Base-by-base conservation (phyloP, 2,329 filamentous ascomycete genomes). In the Claviceps paspali region DNA sequence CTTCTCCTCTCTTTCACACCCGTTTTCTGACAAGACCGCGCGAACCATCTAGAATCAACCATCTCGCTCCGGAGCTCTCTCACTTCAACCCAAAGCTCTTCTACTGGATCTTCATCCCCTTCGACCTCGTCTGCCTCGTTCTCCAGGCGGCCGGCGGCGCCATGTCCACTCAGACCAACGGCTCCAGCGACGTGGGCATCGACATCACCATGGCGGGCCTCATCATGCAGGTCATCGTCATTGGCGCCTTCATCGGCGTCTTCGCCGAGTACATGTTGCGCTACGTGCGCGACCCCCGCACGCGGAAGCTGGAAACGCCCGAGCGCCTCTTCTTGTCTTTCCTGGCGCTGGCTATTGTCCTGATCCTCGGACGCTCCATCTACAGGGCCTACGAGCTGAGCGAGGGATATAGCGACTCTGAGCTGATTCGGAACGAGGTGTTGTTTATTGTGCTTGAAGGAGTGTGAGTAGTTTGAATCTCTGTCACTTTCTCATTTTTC, bases 301-400 rank as follows among this genome's bases (percentile, higher is more conserved):
- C 45, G 1, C 39, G 42, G 1, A 31, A 43, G 0, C 23, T 59
- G 15, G 45, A 40, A 4, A 33, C 17, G 1, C 47, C 47, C 0
- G 51, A 57, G 44, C 49, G 49, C 5, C 6, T 56, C n/a, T 79
- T 78, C 49, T 56, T 75, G 10, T 45, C 52, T 2, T 70, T 66
- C 31, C 54, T 79, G 9, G 52, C 57, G 1, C 47, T 70, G 2
- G 68, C 74, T 0, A 73, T 76, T 3, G 35, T 76, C 3, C 59
- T 69, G 30, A 75, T 82, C 45, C 67, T 80, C 28, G 65, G 68
- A 4, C 62, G 78, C 12, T 77, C 70, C 44, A 62, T 70, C 8
- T 81, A 75, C 52, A 65, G 78, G 38, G 73, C 79, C 29, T 72
- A 73, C 8, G 78, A 82, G 55, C 53, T 82, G 41, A 71, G 67